Evolutionary conservation across 2,329 filamentous ascomycete genomes (phyloP), one percentile per base, ranked within the genome.

Genomic region (Penicillium frequentans): DNA sequence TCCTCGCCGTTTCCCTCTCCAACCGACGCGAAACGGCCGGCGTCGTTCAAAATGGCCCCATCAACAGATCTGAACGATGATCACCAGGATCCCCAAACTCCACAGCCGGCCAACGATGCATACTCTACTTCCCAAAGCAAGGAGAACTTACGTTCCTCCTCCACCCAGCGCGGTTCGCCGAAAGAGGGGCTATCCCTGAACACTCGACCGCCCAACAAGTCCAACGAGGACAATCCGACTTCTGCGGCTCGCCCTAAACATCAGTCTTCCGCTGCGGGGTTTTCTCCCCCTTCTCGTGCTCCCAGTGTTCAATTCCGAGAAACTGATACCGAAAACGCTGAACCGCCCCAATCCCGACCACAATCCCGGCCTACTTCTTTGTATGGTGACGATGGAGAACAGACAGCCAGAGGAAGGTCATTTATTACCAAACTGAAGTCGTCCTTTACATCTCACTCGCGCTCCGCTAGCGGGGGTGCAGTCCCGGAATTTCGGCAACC

Each of bases 341-440:
- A 81, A 8, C 63, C 73, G 21, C 71, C 79, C 21, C 84, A 86
- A 61, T 84, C 82, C 24, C 82, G 86, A 56, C 82, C 79, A 21
- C 84, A 86, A 62, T 84, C 82, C 31, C 82, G 86, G 57, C 82
- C 88, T 44, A 82, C 84, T 33, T 91, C 89, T 4, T 84, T 84
- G 77, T 86, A 89, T 29, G 72, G 65, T 0, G 80, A 81, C 46
- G 86, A 89, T 51, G 81, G 75, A n/a, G 89, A 90, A 37, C 76
- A 78, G 9, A 73, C 79, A 14, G 79, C 77, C 55, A 88, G 86
- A 73, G 83, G 82, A 58, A 79, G 74, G 23, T 88, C 88, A 24
- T 82, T 96, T 62, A 91, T 96, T 75, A 88, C 88, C 19, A 92
- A 89, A 71, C 75, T 96, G 61, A 91, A 90, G 70, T 88, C 90